Conservation (phyloP, 202 grass and related monocot species). For the Cymbopogon flexuosus region DNA sequence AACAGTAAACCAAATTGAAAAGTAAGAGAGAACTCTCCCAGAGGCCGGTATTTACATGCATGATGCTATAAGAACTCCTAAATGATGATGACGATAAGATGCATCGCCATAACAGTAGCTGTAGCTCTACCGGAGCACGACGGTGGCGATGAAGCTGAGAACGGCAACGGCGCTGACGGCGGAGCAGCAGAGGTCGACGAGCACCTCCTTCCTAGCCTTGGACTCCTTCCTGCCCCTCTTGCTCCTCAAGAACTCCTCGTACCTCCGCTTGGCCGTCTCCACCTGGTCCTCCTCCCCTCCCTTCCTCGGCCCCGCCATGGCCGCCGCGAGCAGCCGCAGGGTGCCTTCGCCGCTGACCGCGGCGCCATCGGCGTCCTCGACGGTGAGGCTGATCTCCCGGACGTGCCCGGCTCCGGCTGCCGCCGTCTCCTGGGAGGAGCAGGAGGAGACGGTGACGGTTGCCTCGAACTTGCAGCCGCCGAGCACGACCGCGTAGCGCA, state of each 20-base stretch:
- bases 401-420: not conserved
- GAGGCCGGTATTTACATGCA: not conserved
- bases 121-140: conserved; percentile 26
- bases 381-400: conserved; percentile 51
- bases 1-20: not conserved
- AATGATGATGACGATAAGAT: not conserved
- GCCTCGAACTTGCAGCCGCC: conserved; percentile 35
- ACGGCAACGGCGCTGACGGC: conserved; percentile 50
- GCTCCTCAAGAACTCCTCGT: conserved; percentile 50
- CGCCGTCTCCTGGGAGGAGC: too few relatives aligned
- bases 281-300: conserved; percentile 8
- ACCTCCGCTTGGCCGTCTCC: conserved; percentile 30
- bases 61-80: not conserved
- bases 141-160: conserved; percentile 35
- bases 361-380: conserved; percentile 59
- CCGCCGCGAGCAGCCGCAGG: conserved; percentile 43
- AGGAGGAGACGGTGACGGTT: conserved; percentile 6
- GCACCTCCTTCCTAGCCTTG: conserved; percentile 51
- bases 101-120: too few relatives aligned
- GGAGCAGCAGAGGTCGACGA: conserved; percentile 63
- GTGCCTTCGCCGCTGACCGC: conserved; percentile 43
- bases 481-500: conserved; percentile 54
- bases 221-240: conserved; percentile 56
- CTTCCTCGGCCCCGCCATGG: conserved; percentile 35
- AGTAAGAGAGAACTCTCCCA: not conserved